Base-by-base conservation (phyloP, 2,329 filamentous ascomycete genomes). In the Colletotrichum higginsianum region DNA sequence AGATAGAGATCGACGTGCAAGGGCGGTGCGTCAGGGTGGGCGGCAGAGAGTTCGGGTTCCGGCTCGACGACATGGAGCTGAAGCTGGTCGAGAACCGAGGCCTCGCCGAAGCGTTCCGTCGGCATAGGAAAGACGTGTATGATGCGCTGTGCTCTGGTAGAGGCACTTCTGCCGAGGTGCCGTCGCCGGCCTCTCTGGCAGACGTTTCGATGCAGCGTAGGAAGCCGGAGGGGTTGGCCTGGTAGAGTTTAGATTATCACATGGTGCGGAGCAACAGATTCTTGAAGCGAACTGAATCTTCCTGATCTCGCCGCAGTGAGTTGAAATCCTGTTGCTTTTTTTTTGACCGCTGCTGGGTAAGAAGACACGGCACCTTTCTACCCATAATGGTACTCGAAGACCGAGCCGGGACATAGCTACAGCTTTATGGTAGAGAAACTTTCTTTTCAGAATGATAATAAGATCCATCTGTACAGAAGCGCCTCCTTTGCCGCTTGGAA, bases 291-390 rank as follows among this genome's bases (percentile, higher is more conserved):
- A 30, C 30, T 3, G 30, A 30, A 30, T 30, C 30, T 30, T 7
- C 4, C 30, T 30, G 4, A 7, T 30, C 30, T 30, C 2, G 1
- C 30, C 3, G 4, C 1, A 3, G 30, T 30, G 3, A 6, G 1
- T 30, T 30, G 4, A 1, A 30, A 30, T 30, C 4, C 30, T 7
- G 30, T 30, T 30, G 30, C 7, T 1, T 30, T 30, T 30, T 30
- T 30, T 4, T 30, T 30, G 30, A 30, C 30, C 30, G 3, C 30
- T 30, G 30, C 1, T 7, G 30, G 4, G 30, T 30, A 7, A 7
- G 4, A 3, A 7, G 4, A 30, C 30, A 30, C 30, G 7, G 3
- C 0, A 7, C 30, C 30, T 5, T 30, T 30, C 30, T 7, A 30
- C 4, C 1, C 7, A 30, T 30, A 30, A 1, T 30, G 30, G 30